Base-by-base conservation (phyloP, 306 rosid species). In the Inga laurina region DNA sequence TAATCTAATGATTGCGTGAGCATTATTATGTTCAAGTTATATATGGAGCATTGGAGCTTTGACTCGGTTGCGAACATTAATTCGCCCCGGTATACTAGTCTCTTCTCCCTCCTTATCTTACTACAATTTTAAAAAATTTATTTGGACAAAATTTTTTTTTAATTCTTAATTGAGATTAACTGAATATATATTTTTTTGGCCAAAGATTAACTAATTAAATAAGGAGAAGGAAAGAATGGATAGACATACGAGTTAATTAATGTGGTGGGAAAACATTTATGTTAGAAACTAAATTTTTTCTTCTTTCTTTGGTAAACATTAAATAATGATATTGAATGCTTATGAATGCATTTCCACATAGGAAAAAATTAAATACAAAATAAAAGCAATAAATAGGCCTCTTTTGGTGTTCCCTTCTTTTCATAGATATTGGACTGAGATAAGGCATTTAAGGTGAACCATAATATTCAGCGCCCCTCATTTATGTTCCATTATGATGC, bases 381-480 rank as follows among this genome's bases (percentile, higher is more conserved):
- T 30, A 66, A 67, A 67, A 3, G 24, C 14, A 71, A 72, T 22
- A 11, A 37, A 71, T 57, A 64, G 65, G 74, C 49, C 19, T 57
- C 37, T 32, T 41, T 80, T 45, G 46, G 44, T 57, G 43, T 18
- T 43, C 35, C 78, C 32, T 22, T 10, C 52, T 35, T 69, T 51
- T 35, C 6, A 49, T 74, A 81, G 65, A 69, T 43, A 75, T 78
- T 62, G 77, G 43, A 73, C 79, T 79, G 44, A 71, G 85, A 81
- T 82, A 74, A 82, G 82, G 73, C 57, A 85, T 85, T 85, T 76
- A 85, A 88, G 83, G 74, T 44, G 83, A 80, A 76, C 84, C 83
- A 82, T 85, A 54, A 75, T 85, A 75, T 82, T 82, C 84, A 72
- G 83, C 72, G 72, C 81, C 10, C 19, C 64, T 22, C 83, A 76